Evolutionary conservation across 2,329 filamentous ascomycete genomes (phyloP), one percentile per base, ranked within the genome.

Genomic region (Emmonsia crescens): DNA sequence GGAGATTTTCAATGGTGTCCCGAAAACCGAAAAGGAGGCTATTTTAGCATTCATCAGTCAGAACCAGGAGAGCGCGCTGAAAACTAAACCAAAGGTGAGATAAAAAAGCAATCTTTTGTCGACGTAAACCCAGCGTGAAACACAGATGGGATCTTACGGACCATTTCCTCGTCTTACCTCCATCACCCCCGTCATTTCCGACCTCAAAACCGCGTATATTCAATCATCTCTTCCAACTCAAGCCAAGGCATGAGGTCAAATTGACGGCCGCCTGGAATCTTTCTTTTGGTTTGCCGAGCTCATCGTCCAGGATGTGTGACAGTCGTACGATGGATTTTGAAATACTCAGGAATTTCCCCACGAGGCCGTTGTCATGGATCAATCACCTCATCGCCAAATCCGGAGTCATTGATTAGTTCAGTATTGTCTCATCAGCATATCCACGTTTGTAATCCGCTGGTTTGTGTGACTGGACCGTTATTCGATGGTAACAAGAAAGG

Each of bases 31-130:
- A 63, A 80, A 83, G 64, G 83, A 83, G 57, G 85, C 81, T 21
- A 74, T 94, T 5, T 80, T 83, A 66, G 88, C 87, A 0, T 96
- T 96, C 73, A 80, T 83, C 27, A 80, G 78, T 51, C 78, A 81
- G 66, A 96, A 96, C 69, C 77, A 83, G 65, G 84, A 85, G 63
- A 88, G 84, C 64, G 90, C 91, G 16, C 79, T 96, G 58, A 96
- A 95, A 80, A 93, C 85, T 44, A 87, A 87, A 70, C 92, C 92
- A 4, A 93, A 92, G 84, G 90, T 91, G 73, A 73, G 82, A 38
- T 91, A 73, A 73, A 82, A 36, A 10, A n/a, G n/a, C 14, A n/a
- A 54, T 33, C 10, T 33, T 31, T 27, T 27, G 16, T 27, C 36
- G 10, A 29, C 4, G 40, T 57, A 57, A 46, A 57, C 38, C 19